Evolutionary conservation across 805 yeast species (phyloP).

Genomic region (Hanseniaspora thailandica): DNA sequence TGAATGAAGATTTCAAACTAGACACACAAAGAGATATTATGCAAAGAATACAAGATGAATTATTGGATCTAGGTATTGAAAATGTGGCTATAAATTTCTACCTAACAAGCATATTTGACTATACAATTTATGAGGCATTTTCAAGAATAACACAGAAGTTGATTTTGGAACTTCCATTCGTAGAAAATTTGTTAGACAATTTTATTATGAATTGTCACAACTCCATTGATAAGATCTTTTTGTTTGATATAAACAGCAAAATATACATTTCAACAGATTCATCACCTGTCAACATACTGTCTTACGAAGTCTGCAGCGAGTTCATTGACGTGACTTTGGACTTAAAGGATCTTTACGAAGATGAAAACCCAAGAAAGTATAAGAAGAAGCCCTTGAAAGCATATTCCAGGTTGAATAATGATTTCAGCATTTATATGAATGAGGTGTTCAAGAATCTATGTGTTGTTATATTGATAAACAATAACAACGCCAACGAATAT

Average conservation of each 20-base stretch:
- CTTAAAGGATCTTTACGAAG: conserved; percentile 52
- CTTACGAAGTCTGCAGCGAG: conserved; percentile 94
- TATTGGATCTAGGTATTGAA: conserved; percentile 77
- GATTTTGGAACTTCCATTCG: conserved; percentile 73
- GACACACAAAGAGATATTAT: conserved; percentile 94
- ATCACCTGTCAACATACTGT: conserved; percentile 86
- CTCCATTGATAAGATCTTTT: conserved; percentile 81
- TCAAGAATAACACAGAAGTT: conserved; percentile 85
- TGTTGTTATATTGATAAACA: conserved; percentile 71
- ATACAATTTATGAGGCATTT: conserved; percentile 89
- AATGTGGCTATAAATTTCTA: conserved; percentile 82
- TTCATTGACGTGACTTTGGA: conserved; percentile 91
- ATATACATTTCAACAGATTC: conserved; percentile 94
- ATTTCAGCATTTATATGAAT: conserved; percentile 68
- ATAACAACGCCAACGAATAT: conserved; percentile 37
- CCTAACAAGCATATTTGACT: conserved; percentile 87
- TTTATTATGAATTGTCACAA: conserved; percentile 61
- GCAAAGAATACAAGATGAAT: conserved; percentile 90
- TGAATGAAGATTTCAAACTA: conserved; percentile 81
- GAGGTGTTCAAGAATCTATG: conserved; percentile 92
- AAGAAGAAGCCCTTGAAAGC: conserved; percentile 41
- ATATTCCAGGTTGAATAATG: conserved; percentile 67
- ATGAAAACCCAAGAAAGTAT: conserved; percentile 23
- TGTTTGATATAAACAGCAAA: conserved; percentile 85
- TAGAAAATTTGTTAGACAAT: conserved; percentile 81